A percentile compares a stretch with the other conserved stretches of the same genome.
Evolutionary conservation across 495 filamentous ascomycete species (phyloP).

Genomic region (Penicillium canariense): DNA sequence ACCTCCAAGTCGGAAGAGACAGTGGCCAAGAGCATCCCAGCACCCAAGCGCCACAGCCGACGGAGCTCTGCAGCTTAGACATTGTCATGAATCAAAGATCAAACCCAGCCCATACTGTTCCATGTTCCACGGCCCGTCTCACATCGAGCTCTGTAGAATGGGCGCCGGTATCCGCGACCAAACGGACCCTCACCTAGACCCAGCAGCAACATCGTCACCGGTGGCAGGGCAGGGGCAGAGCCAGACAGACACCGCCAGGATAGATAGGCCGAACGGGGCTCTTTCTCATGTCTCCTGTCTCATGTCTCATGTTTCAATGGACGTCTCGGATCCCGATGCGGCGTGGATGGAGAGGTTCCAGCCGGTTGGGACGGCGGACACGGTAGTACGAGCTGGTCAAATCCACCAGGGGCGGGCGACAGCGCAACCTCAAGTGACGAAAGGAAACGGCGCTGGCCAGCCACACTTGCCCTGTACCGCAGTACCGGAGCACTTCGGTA

Average conservation of each 20-base stretch:
- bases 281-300: neutral
- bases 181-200: neutral
- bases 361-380: conserved; percentile 1
- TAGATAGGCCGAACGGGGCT: no score
- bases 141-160: neutral
- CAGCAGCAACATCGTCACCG: neutral
- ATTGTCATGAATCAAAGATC: conserved; percentile 19
- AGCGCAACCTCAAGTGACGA: neutral
- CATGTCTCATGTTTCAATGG: no score
- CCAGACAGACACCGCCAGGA: neutral
- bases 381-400: conserved; percentile 15
- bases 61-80: conserved; percentile 28
- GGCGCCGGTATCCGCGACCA: neutral
- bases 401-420: neutral
- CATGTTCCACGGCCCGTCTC: neutral
- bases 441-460: neutral
- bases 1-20: neutral
- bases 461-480: neutral
- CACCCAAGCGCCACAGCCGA: conserved; percentile 19
- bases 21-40: neutral
- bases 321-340: conserved; percentile 4
- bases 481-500: neutral
- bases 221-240: neutral
- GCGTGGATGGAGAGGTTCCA: conserved; percentile 1
- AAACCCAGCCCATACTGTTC: neutral